Evolutionary conservation across 331 rosid species (phyloP).

Genomic region (Telfairia occidentalis): DNA sequence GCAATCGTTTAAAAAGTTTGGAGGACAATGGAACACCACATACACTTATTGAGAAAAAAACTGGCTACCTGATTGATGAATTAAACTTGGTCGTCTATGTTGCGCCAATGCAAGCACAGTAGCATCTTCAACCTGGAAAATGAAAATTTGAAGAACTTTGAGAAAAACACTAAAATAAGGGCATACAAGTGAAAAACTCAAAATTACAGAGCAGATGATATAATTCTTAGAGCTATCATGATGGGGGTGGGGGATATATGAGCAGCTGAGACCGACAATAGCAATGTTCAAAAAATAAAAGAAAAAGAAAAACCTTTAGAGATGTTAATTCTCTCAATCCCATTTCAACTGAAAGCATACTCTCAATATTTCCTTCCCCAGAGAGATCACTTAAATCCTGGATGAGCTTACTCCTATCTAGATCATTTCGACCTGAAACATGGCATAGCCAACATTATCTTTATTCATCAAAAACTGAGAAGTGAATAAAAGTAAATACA

Average conservation of each 20-base stretch:
- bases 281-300: neutral
- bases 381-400: constrained; percentile 82
- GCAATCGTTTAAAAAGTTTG: neutral
- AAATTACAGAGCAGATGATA: neutral
- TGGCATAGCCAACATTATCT: constrained; percentile 16
- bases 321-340: constrained; percentile 85
- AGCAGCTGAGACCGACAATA: neutral
- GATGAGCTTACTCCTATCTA: constrained; percentile 52
- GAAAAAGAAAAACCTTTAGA: constrained; percentile 51
- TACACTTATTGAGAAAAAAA: neutral
- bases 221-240: neutral
- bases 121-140: constrained; percentile 86
- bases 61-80: constrained; percentile 58
- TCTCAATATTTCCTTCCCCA: constrained; percentile 97
- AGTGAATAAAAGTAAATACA: neutral
- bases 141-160: neutral
- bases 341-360: constrained; percentile 99
- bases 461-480: neutral
- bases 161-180: neutral
- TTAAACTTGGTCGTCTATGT: constrained; percentile 51
- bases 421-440: constrained; percentile 56
- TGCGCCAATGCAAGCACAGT: constrained; percentile 71
- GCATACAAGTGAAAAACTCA: neutral
- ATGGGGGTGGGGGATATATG: neutral
- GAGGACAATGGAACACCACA: neutral